Conservation (phyloP, 345 rosid species). For the Salix caprea region DNA sequence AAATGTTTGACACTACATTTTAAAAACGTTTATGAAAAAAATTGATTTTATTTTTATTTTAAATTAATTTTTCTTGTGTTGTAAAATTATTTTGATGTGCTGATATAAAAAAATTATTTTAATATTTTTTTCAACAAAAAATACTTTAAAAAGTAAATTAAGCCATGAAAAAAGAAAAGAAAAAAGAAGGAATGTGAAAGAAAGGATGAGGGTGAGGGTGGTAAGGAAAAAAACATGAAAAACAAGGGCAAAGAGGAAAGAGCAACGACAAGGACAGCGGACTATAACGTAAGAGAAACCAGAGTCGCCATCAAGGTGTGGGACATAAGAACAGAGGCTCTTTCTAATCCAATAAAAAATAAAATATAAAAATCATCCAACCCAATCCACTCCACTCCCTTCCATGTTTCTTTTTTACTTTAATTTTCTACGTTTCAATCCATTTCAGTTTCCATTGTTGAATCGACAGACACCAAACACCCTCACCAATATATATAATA, state of each 20-base stretch:
- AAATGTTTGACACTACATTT: no score
- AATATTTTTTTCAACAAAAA: no score
- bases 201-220: not conserved
- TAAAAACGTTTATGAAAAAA: no score
- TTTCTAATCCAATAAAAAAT: not conserved
- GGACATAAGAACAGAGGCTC: not conserved
- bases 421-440: constrained; percentile 19
- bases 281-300: constrained; percentile 43
- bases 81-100: no score
- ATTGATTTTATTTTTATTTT: no score
- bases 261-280: constrained; percentile 9
- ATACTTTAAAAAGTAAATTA: no score
- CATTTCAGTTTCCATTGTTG: constrained; percentile 44
- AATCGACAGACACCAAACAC: constrained; percentile 26
- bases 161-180: not conserved
- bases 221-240: not conserved
- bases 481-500: not conserved
- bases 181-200: not conserved
- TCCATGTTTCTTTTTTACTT: constrained; percentile 27
- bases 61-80: no score
- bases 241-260: not conserved
- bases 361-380: not conserved
- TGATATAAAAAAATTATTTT: no score
- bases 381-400: not conserved
- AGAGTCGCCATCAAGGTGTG: constrained; percentile 30